These are phyloP conservation scores for Pseudevernia furfuracea DNA, from an alignment of 495 filamentous ascomycete genomes.

Conservation along the genomic window DNA sequence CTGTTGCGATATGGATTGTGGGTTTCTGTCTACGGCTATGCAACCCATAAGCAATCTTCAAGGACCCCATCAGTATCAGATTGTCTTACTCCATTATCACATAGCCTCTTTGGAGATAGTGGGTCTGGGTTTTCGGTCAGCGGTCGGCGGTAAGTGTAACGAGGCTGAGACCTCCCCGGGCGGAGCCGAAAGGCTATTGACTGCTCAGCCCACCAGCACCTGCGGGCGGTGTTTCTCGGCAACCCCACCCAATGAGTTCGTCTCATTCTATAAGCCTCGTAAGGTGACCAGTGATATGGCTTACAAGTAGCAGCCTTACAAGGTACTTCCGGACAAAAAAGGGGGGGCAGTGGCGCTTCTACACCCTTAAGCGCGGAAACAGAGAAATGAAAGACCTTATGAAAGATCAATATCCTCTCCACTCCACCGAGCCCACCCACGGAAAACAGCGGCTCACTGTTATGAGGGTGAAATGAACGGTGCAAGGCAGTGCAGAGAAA, in stretches of 20 bases:
- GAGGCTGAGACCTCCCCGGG: too few relatives aligned
- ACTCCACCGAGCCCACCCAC: too few relatives aligned
- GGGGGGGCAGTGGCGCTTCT: background rate
- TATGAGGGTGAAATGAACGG: background rate
- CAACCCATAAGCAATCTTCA: background rate
- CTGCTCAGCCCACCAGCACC: too few relatives aligned
- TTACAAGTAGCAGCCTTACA: background rate
- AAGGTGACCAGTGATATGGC: background rate
- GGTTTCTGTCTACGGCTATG: background rate
- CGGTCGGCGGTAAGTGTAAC: too few relatives aligned
- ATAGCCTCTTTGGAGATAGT: background rate
- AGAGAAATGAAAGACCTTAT: background rate
- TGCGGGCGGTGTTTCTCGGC: too few relatives aligned
- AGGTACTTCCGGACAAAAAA: background rate
- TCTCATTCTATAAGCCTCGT: too few relatives aligned
- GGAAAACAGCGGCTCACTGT: background rate
- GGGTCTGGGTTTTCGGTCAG: too few relatives aligned
- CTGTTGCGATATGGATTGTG: too few relatives aligned
- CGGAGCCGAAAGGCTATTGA: background rate
- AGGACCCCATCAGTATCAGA: background rate
- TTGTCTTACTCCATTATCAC: background rate
- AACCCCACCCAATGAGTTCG: too few relatives aligned
- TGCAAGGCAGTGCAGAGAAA: background rate
- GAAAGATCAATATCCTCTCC: background rate
- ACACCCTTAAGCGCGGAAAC: background rate